Evolutionary conservation across 2,329 filamentous ascomycete species (phyloP).

Genomic region (Fusarium clavum): DNA sequence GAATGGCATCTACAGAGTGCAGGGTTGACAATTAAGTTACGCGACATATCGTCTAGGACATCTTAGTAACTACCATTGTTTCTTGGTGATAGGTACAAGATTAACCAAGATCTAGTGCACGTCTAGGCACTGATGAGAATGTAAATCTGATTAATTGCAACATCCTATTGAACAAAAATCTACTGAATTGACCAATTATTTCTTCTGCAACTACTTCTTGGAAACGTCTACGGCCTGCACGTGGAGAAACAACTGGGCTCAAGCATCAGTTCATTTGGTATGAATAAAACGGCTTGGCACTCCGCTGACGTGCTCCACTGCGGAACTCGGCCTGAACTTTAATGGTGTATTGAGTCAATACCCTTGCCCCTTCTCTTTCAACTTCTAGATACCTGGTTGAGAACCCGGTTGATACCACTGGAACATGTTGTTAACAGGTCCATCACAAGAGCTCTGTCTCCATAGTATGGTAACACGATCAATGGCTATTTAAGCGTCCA

Average conservation of each 20-base stretch:
- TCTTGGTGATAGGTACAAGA: no score
- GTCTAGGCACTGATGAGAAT: not conserved
- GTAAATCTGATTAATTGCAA: fast-evolving
- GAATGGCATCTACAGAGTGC: not conserved
- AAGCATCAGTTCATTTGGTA: fast-evolving
- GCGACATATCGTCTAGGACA: not conserved
- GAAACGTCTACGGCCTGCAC: not conserved
- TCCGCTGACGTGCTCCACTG: not conserved
- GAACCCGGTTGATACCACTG: not conserved
- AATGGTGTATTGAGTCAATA: not conserved
- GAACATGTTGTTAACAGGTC: not conserved
- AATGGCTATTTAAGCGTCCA: not conserved
- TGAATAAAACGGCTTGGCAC: not conserved
- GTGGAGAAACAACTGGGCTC: not conserved
- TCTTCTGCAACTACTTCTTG: not conserved
- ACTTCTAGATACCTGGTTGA: not conserved
- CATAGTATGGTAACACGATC: not conserved
- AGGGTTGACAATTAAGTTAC: not conserved
- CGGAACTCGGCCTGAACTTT: not conserved
- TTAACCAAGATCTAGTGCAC: no score
- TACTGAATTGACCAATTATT: fast-evolving
- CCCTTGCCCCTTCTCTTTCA: not conserved
- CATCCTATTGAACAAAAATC: fast-evolving
- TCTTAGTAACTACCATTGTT: not conserved
- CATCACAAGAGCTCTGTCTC: not conserved